phyloP scores from a whole-genome alignment of 176 grass and related monocot genomes.

The Bolboschoenus planiculmis region DNA sequence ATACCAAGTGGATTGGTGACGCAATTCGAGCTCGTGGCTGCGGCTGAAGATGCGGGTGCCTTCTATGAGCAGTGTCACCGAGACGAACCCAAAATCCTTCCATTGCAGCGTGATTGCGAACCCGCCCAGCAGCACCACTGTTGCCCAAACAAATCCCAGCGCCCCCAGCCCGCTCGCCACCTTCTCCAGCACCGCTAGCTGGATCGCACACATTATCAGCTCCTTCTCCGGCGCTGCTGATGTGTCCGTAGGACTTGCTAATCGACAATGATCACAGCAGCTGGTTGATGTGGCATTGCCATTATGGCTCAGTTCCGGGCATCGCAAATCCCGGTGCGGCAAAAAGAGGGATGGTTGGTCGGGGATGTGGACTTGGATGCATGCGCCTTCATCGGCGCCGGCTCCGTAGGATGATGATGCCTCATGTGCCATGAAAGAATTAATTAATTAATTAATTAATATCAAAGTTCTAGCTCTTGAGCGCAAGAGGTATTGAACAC shows the following conservation, averaged over 20 bases:
- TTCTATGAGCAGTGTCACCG: slow-evolving; percentile 68
- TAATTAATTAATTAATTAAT: background rate
- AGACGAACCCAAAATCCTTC: slow-evolving; percentile 69
- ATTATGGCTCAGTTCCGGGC: background rate
- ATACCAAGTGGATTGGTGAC: slow-evolving; percentile 71
- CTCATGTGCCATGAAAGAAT: background rate
- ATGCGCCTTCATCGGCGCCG: background rate
- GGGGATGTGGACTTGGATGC: background rate
- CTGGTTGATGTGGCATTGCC: background rate
- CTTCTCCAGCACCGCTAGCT: slow-evolving; percentile 75
- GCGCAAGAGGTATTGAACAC: too few species aligned
- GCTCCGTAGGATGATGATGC: too few species aligned
- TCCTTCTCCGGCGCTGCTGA: slow-evolving; percentile 38
- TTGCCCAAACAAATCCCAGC: slow-evolving; percentile 86
- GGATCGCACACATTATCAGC: slow-evolving; percentile 58
- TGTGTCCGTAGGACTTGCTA: background rate
- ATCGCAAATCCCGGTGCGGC: background rate
- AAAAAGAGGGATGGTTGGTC: background rate
- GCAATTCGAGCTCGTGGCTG: slow-evolving; percentile 95
- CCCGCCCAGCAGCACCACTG: slow-evolving; percentile 73
- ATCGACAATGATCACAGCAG: background rate
- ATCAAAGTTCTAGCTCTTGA: too few species aligned
- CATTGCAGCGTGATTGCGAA: slow-evolving; percentile 51
- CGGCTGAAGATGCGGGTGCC: slow-evolving; percentile 72
- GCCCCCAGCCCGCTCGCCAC: slow-evolving; percentile 70